Evolutionary conservation across 1,139 yeast genomes (phyloP).

Genomic region (Magnusiomyces suaveolens): DNA sequence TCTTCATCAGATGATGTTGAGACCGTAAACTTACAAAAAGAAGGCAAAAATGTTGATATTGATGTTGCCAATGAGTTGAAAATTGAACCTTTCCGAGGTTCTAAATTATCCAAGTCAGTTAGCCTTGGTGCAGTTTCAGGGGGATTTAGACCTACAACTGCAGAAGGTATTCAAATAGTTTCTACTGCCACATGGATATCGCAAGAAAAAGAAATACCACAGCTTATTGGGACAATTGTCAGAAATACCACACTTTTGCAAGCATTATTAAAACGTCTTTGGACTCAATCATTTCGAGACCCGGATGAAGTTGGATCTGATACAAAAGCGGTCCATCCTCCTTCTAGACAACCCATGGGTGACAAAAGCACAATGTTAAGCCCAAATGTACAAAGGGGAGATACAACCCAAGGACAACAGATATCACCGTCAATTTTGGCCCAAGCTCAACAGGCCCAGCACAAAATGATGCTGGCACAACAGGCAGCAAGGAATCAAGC

Average conservation of each 20-base stretch:
- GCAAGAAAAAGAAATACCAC: neutral
- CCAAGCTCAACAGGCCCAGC: slow-evolving; percentile 14
- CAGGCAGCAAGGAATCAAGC: neutral
- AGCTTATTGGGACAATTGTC: neutral
- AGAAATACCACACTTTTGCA: neutral
- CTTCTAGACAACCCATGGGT: neutral
- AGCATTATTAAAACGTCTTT: neutral
- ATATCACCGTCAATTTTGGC: slow-evolving; percentile 12
- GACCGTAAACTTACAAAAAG: too few relatives aligned
- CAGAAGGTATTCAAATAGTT: neutral
- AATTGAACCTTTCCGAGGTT: too few relatives aligned
- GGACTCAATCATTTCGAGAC: neutral
- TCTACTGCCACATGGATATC: slow-evolving; percentile 1
- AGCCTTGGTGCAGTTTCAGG: neutral
- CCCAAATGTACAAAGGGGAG: neutral
- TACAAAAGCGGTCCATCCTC: neutral
- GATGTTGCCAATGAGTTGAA: too few relatives aligned
- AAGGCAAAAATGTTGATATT: too few relatives aligned
- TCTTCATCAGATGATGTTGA: too few relatives aligned
- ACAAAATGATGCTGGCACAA: slow-evolving; percentile 11
- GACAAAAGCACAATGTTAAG: neutral
- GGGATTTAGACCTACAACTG: slow-evolving; percentile 1
- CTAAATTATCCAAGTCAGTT: neutral
- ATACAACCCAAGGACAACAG: neutral
- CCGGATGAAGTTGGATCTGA: neutral